These are phyloP conservation scores for Candida gigantensis DNA, from an alignment of 1,139 yeast species.

Conservation along the genomic window DNA sequence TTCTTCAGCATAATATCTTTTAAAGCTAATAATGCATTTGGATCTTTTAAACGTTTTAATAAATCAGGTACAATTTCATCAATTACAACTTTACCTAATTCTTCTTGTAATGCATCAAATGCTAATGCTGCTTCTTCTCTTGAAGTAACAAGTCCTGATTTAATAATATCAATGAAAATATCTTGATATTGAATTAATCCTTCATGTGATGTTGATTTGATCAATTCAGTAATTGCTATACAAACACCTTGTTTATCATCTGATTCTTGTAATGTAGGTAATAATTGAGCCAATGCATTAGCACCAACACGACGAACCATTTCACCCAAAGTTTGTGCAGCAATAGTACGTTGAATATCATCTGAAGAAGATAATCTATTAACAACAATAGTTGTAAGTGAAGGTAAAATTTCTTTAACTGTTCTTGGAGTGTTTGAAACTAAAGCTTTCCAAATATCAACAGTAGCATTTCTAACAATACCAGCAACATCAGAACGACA, in stretches of 20 bases:
- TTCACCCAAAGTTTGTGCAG: conserved; percentile 94
- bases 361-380: conserved; percentile 80
- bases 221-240: conserved; percentile 85
- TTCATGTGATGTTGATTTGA: conserved; percentile 69
- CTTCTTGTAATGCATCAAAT: conserved; percentile 81
- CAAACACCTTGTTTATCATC: conserved; percentile 96
- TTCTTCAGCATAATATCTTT: conserved; percentile 91
- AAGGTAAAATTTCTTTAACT: conserved; percentile 88
- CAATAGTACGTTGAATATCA: conserved; percentile 78
- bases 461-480: conserved; percentile 85
- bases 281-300: conserved; percentile 76
- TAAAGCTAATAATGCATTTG: conserved; percentile 82
- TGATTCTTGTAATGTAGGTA: conserved; percentile 83
- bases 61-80: conserved; percentile 88
- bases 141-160: conserved; percentile 75
- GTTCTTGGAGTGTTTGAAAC: conserved; percentile 96
- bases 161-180: conserved; percentile 70
- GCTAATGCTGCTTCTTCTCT: conserved; percentile 91
- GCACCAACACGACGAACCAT: conserved; percentile 94
- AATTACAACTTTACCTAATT: conserved; percentile 80
- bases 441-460: conserved; percentile 95
- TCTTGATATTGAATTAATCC: conserved; percentile 67
- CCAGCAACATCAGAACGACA: conserved; percentile 93
- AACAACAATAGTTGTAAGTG: conserved; percentile 78
- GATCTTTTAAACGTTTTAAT: conserved; percentile 67